A percentile compares a stretch with the other conserved stretches of the same genome.
These are phyloP conservation scores for Groenewaldozyma auringiensis DNA, from an alignment of 1,139 yeast genomes.

Conservation along the genomic window DNA sequence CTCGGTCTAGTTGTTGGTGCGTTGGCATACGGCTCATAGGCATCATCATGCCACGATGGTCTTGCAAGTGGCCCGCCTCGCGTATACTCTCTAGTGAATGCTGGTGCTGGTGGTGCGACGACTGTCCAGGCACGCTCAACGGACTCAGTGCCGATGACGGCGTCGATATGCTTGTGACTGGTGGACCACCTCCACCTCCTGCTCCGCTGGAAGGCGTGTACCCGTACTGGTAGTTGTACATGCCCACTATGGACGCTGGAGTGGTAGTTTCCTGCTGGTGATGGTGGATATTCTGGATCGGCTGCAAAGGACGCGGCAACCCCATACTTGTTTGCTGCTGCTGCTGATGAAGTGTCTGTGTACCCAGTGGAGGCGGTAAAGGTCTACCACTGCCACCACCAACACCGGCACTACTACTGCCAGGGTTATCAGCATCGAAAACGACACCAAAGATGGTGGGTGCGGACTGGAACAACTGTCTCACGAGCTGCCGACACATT, in stretches of 20 bases:
- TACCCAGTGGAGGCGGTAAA: no score
- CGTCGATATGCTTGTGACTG: not conserved
- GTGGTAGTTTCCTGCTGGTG: no score
- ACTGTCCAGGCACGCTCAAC: not conserved
- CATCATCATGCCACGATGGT: not conserved
- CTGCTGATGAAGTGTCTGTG: no score
- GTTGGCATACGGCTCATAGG: not conserved
- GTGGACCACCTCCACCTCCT: not conserved
- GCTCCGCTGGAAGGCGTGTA: not conserved
- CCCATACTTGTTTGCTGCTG: not conserved
- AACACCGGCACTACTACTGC: not conserved
- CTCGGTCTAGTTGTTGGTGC: not conserved
- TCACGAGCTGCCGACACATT: constrained; percentile 50
- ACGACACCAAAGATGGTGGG: constrained; percentile 41
- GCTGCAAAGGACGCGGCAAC: not conserved
- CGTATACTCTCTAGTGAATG: not conserved
- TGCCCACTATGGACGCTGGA: not conserved
- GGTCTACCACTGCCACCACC: not conserved
- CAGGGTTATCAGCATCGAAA: not conserved
- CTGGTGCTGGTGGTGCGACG: not conserved
- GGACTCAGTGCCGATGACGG: not conserved
- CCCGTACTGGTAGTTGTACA: not conserved
- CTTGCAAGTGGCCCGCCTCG: not conserved
- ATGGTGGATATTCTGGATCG: not conserved
- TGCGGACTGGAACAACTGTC: constrained; percentile 46